Conservation (phyloP, 805 yeast species). For the Saccharomyces jurei region DNA sequence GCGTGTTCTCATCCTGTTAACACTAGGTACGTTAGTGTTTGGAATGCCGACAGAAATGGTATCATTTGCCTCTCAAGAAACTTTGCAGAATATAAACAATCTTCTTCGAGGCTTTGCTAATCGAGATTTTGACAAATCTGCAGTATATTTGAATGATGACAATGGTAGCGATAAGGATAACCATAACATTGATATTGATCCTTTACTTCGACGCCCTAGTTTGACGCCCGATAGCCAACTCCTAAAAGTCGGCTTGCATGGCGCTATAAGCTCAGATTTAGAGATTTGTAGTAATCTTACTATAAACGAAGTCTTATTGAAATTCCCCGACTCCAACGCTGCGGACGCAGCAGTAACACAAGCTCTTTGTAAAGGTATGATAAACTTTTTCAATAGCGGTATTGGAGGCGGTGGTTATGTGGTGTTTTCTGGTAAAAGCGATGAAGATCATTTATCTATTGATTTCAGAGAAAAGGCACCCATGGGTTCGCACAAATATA, state of each 20-base stretch:
- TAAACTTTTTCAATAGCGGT: slow-evolving; percentile 78
- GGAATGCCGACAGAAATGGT: neutral
- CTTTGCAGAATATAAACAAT: neutral
- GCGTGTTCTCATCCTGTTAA: neutral
- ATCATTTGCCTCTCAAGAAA: neutral
- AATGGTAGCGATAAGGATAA: slow-evolving; percentile 2
- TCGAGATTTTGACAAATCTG: neutral
- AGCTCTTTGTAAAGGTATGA: slow-evolving; percentile 78
- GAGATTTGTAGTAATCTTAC: slow-evolving; percentile 29
- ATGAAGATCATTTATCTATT: slow-evolving; percentile 48
- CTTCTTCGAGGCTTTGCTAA: neutral
- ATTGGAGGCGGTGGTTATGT: slow-evolving; percentile 91
- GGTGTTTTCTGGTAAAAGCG: slow-evolving; percentile 30
- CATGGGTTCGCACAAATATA: slow-evolving; percentile 44
- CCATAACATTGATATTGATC: slow-evolving; percentile 35
- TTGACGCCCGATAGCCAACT: slow-evolving; percentile 28
- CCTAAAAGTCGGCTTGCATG: slow-evolving; percentile 20
- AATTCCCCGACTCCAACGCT: slow-evolving; percentile 54
- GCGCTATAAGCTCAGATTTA: slow-evolving; percentile 33
- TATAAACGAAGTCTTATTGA: slow-evolving; percentile 19
- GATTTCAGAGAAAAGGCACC: slow-evolving; percentile 94
- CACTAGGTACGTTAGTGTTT: neutral
- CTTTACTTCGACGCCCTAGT: slow-evolving; percentile 31
- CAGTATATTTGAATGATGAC: neutral
- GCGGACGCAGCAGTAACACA: slow-evolving; percentile 91